Base-by-base conservation (phyloP, 225 moss, liverwort and hornwort species). In the Anthoceros angustus region DNA sequence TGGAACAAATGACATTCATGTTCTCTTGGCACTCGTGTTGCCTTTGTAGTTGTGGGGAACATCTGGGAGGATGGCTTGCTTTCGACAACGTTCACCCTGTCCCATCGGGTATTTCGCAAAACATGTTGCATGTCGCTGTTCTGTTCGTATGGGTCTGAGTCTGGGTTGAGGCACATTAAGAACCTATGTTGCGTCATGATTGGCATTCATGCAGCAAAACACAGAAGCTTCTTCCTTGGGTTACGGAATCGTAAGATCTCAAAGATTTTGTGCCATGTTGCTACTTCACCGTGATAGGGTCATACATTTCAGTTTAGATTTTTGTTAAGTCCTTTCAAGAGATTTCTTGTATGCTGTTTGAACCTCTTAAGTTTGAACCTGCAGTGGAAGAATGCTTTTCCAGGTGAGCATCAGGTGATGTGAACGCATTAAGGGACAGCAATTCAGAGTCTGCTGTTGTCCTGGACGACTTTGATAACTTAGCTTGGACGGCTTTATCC, bases 371-470 rank as follows among this genome's bases (percentile, higher is more conserved):
- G 21, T 63, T 32, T 40, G 43, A 81, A 67, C 74, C 25, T 74
- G 63, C 83, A 92, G 98, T 88, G 76, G 98, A 98, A 78, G 87
- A 98, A 68, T 82, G 89, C 73, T 98, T 92, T 71, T 92, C 89
- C 16, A 86, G 78, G 62, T 82, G 84, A 68, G 98, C 98, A 42
- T 61, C 88, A 79, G 98, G 89, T 70, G 98, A 98, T 71, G 98
- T 98, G 48, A 89, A 87, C 72, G 85, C 98, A 62, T 63, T 98
- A 70, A 92, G 80, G 84, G 98, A 87, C 68, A 89, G 82, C 63
- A 89, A 98, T 67, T 88, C 98, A 65, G 98, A 92, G 72, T 85
- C 75, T 75, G 98, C 98, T 42, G 78, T 98, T 62, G 92, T 92
- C 49, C 78, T 98, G 72, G 87, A 89, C 66, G 86, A 92, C 10